Evolutionary conservation across 306 rosid species (phyloP).

Genomic region (Pterocarpus santalinus): DNA sequence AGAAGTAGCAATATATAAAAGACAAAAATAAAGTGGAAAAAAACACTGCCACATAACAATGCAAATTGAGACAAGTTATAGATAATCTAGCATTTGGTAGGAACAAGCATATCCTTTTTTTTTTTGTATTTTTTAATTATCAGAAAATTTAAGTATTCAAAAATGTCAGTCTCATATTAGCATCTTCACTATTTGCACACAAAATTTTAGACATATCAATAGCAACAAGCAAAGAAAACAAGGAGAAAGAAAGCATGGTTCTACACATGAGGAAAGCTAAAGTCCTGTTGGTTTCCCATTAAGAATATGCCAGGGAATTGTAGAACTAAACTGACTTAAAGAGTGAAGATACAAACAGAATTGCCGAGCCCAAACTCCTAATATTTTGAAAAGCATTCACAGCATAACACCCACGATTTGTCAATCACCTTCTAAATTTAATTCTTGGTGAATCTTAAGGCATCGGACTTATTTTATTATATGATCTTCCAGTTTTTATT

Average conservation of each 20-base stretch:
- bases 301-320: conserved; percentile 31
- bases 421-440: background rate
- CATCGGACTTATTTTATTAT: background rate
- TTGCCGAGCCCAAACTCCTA: conserved; percentile 1
- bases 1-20: conserved; percentile 14
- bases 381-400: background rate
- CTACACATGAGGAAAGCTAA: conserved; percentile 17
- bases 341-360: conserved; percentile 19
- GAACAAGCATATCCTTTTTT: background rate
- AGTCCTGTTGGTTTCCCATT: background rate
- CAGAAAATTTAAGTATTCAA: conserved; percentile 8
- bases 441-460: background rate
- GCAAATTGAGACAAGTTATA: conserved; percentile 6
- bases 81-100: conserved; percentile 15
- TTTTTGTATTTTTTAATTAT: background rate
- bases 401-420: background rate
- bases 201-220: conserved; percentile 1
- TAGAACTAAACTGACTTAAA: conserved; percentile 5
- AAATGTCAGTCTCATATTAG: background rate
- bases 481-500: background rate
- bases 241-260: background rate
- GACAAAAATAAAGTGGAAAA: conserved; percentile 14
- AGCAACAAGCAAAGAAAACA: conserved; percentile 5
- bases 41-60: conserved; percentile 20
- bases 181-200: background rate